phyloP scores from a whole-genome alignment of 2,329 filamentous ascomycete genomes.

The Phyllosticta citribraziliensis region DNA sequence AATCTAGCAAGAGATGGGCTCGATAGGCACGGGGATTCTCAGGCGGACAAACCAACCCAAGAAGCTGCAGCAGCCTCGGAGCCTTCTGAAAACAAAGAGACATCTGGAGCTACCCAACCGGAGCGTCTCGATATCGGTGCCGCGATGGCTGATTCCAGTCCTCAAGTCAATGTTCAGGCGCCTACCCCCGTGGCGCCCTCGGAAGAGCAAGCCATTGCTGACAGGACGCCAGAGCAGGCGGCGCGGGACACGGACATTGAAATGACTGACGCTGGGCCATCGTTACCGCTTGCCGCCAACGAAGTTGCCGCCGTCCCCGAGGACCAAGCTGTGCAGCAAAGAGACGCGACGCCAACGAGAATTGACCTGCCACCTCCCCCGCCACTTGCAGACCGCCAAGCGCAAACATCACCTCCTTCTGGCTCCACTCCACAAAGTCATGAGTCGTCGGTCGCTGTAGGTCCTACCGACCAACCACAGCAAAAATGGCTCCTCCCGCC shows the following conservation, averaged over 20 bases:
- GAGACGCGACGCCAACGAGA: slow-evolving; percentile 24
- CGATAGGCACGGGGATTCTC: slow-evolving; percentile 17
- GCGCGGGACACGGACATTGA: slow-evolving; percentile 47
- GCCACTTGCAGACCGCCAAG: slow-evolving; percentile 37
- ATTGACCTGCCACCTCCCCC: slow-evolving; percentile 48
- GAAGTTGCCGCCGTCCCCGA: slow-evolving; percentile 37
- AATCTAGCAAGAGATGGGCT: neutral
- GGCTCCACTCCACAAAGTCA: slow-evolving; percentile 32
- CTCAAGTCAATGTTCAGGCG: slow-evolving; percentile 33
- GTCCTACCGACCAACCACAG: slow-evolving; percentile 41
- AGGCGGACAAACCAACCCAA: slow-evolving; percentile 12
- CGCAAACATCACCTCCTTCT: slow-evolving; percentile 28
- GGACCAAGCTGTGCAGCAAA: slow-evolving; percentile 15
- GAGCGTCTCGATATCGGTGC: slow-evolving; percentile 21
- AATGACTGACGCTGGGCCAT: slow-evolving; percentile 50
- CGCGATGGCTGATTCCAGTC: slow-evolving; percentile 15
- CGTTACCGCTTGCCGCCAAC: slow-evolving; percentile 40
- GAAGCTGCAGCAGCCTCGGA: slow-evolving; percentile 12
- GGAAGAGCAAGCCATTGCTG: slow-evolving; percentile 35
- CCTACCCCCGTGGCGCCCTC: slow-evolving; percentile 36
- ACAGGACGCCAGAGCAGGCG: slow-evolving; percentile 40
- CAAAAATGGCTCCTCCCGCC: slow-evolving; percentile 74
- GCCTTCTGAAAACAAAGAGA: slow-evolving; percentile 6
- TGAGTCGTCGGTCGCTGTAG: slow-evolving; percentile 23
- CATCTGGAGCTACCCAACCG: slow-evolving; percentile 17